Conservation (phyloP, 2,329 filamentous ascomycete species). For the Rutstroemia sp. region DNA sequence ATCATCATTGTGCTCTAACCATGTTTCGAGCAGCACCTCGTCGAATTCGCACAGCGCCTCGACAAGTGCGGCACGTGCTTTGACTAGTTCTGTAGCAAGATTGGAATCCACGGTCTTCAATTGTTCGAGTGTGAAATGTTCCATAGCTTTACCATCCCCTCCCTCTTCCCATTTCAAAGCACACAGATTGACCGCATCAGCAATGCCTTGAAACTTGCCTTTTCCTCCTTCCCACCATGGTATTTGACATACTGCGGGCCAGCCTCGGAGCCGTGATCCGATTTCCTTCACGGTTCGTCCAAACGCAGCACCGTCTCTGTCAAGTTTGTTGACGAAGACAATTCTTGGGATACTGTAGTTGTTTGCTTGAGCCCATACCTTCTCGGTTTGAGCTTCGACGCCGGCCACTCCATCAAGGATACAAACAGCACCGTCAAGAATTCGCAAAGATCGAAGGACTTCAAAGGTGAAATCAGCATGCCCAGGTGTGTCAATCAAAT, state of each 20-base stretch:
- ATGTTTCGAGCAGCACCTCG: constrained; percentile 76
- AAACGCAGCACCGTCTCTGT: constrained; percentile 76
- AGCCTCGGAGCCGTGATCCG: constrained; percentile 68
- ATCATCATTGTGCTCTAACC: constrained; percentile 70
- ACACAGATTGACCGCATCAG: constrained; percentile 70
- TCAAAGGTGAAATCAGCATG: constrained; percentile 98
- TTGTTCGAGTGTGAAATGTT: constrained; percentile 48
- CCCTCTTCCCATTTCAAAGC: constrained; percentile 67
- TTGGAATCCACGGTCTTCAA: constrained; percentile 40
- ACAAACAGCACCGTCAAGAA: constrained; percentile 85
- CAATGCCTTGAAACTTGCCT: constrained; percentile 72
- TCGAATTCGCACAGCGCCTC: constrained; percentile 86
- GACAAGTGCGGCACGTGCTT: constrained; percentile 69
- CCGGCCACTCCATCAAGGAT: constrained; percentile 88
- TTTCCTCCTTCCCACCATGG: constrained; percentile 79
- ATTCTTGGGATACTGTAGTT: constrained; percentile 78
- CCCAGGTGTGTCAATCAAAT: constrained; percentile 91
- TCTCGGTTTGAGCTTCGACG: constrained; percentile 93
- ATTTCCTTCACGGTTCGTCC: constrained; percentile 80
- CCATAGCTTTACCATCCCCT: constrained; percentile 55
- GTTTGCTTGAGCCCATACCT: constrained; percentile 88
- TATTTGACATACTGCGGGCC: constrained; percentile 89
- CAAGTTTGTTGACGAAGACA: constrained; percentile 77
- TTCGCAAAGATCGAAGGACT: constrained; percentile 80
- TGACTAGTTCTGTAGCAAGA: constrained; percentile 60